Percentiles rank a stretch among this genome's conserved stretches.
Conservation (phyloP, 2,329 filamentous ascomycete genomes). For the Cercospora sesami region DNA sequence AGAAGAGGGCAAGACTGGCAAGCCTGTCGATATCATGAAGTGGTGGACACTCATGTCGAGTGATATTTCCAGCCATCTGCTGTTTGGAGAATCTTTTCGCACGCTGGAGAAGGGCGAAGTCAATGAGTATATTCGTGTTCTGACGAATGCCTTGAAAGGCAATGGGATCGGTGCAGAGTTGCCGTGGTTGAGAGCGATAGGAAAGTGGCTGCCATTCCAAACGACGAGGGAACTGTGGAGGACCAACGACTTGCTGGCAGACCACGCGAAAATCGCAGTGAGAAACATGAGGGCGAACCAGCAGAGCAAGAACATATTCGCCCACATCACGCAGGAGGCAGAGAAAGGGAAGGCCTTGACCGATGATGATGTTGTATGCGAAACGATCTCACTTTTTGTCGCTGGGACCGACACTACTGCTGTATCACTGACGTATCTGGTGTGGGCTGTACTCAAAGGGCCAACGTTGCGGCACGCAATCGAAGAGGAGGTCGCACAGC, state of each 20-base stretch:
- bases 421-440: slow-evolving; percentile 35
- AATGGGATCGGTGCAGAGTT: slow-evolving; percentile 39
- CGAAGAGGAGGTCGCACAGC: slow-evolving; percentile 30
- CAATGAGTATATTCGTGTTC: slow-evolving; percentile 35
- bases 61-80: slow-evolving; percentile 43
- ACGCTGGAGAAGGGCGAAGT: slow-evolving; percentile 42
- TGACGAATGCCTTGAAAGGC: slow-evolving; percentile 35
- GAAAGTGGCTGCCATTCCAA: slow-evolving; percentile 28
- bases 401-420: slow-evolving; percentile 40
- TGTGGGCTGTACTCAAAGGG: slow-evolving; percentile 34
- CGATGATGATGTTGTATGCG: slow-evolving; percentile 33
- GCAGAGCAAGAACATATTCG: slow-evolving; percentile 32
- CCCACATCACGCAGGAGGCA: slow-evolving; percentile 31
- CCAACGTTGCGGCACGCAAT: slow-evolving; percentile 27
- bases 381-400: slow-evolving; percentile 35
- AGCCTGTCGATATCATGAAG: slow-evolving; percentile 42
- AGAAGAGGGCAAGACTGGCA: slow-evolving; percentile 33
- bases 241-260: slow-evolving; percentile 25
- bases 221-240: slow-evolving; percentile 28
- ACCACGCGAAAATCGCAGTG: slow-evolving; percentile 32
- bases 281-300: slow-evolving; percentile 28
- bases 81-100: slow-evolving; percentile 44
- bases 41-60: slow-evolving; percentile 47
- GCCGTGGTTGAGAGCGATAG: slow-evolving; percentile 33
- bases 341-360: slow-evolving; percentile 32